Evolutionary conservation across 2,329 filamentous ascomycete species (phyloP).

Genomic region (Ophiostoma pallidulum): DNA sequence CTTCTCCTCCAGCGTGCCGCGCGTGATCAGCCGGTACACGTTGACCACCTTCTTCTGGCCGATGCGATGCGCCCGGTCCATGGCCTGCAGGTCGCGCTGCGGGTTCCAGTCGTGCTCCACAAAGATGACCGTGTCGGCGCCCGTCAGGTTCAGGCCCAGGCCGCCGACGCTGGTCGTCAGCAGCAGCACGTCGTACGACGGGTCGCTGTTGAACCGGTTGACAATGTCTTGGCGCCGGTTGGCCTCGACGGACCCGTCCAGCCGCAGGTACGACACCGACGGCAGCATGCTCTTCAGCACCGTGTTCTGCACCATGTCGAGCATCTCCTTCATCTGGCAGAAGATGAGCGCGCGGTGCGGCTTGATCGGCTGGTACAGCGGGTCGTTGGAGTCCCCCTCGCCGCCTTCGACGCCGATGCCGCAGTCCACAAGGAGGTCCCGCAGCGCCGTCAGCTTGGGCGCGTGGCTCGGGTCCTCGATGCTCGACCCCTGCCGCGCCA

Average conservation of each 20-base stretch:
- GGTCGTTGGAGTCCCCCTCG: slow-evolving; percentile 45
- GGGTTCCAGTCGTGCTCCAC: slow-evolving; percentile 99
- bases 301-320: slow-evolving; percentile 95
- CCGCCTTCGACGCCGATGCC: slow-evolving; percentile 77
- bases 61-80: slow-evolving; percentile 97
- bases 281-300: slow-evolving; percentile 88
- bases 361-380: slow-evolving; percentile 72
- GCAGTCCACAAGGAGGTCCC: slow-evolving; percentile 93
- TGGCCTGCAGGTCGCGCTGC: slow-evolving; percentile 95
- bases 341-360: slow-evolving; percentile 94
- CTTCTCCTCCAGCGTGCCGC: slow-evolving; percentile 96
- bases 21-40: slow-evolving; percentile 91
- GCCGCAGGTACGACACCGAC: slow-evolving; percentile 82
- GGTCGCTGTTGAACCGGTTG: slow-evolving; percentile 97
- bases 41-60: slow-evolving; percentile 99
- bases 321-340: slow-evolving; percentile 99
- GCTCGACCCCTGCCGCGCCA: slow-evolving; percentile 68
- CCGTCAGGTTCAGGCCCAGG: slow-evolving; percentile 87
- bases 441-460: slow-evolving; percentile 81
- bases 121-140: slow-evolving; percentile 97
- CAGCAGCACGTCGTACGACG: slow-evolving; percentile 87
- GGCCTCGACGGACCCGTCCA: slow-evolving; percentile 88
- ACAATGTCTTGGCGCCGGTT: slow-evolving; percentile 94
- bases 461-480: slow-evolving; percentile 82
- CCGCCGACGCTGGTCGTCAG: slow-evolving; percentile 94